Evolutionary conservation across 306 rosid species (phyloP), one percentile per base, ranked within the genome.

Genomic region (Prunus campanulata): DNA sequence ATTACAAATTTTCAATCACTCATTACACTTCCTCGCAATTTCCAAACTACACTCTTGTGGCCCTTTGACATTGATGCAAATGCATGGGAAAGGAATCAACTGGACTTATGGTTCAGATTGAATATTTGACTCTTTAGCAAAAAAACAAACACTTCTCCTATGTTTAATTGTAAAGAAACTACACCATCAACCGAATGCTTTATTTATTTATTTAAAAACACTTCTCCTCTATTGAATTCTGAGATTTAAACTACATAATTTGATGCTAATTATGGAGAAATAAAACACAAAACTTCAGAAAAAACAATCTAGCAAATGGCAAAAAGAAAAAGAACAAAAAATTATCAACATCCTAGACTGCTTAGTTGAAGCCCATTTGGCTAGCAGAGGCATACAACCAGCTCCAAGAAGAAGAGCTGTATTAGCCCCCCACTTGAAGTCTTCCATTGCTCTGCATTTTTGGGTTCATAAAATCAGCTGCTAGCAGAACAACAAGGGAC

Each of bases 401-500:
- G 86, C 86, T 8, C 80, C 83, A 14, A 83, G 7, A 22, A 83
- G 77, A 48, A 78, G 86, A 46, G 70, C 54, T 0, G 55, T 0
- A 50, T 83, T 70, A 18, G 77, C 83, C 9, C 80, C 74, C 80
- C 74, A 14, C 20, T 78, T 74, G 78, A 35, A 83, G 83, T 51
- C 22, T 74, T 1, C 39, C 32, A 25, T 54, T 83, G 52, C 32
- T 75, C 25, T 75, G 86, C 83, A 83, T 51, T 52, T 30, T 79
- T 11, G 81, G 71, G 48, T 64, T 79, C 86, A 83, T 75, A 29
- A 83, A 79, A 70, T 83, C 78, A 47, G 78, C 83, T 0, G 86
- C 83, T 29, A 83, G 59, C 5, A 83, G 48, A 75, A 79, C 86
- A 35, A 90, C 90, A 11, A 87, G 89, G 93, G 96, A 59, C 93